phyloP scores from a whole-genome alignment of 2,329 filamentous ascomycete genomes.

The Alternaria sp. region DNA sequence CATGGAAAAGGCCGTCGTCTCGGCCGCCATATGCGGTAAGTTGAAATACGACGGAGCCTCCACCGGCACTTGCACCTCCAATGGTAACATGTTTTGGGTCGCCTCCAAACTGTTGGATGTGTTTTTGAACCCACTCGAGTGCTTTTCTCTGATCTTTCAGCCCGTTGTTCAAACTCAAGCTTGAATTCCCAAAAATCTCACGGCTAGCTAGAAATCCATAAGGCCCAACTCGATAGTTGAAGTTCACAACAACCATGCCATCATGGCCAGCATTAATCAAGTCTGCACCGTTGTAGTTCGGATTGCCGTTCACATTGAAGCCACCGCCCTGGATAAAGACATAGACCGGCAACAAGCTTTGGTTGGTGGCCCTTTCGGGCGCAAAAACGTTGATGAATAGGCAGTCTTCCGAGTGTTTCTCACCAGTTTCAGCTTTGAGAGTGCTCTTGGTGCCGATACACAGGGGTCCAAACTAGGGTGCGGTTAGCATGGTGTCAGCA shows the following conservation, averaged over 20 bases:
- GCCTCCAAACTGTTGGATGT: constrained; percentile 52
- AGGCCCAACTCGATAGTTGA: constrained; percentile 53
- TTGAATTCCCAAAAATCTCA: constrained; percentile 40
- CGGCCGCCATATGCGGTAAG: constrained; percentile 50
- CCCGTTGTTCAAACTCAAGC: constrained; percentile 49
- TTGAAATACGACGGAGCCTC: constrained; percentile 50
- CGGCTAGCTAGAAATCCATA: constrained; percentile 51
- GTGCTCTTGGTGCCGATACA: constrained; percentile 43
- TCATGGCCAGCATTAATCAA: constrained; percentile 45
- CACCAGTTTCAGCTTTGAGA: constrained; percentile 40
- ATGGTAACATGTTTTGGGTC: constrained; percentile 52
- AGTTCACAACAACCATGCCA: constrained; percentile 51
- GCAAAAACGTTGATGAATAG: constrained; percentile 53
- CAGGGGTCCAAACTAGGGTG: constrained; percentile 42
- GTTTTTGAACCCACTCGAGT: constrained; percentile 49
- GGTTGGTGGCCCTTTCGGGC: constrained; percentile 45
- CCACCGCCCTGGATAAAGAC: constrained; percentile 55
- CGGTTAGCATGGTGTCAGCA: constrained; percentile 16
- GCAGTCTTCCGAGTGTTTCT: constrained; percentile 50
- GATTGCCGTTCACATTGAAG: constrained; percentile 49
- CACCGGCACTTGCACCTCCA: constrained; percentile 54
- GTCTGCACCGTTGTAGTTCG: constrained; percentile 48
- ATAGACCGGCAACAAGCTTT: constrained; percentile 49
- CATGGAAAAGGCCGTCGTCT: constrained; percentile 50
- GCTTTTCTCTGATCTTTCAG: constrained; percentile 51